Percentiles rank a stretch among this genome's conserved stretches.
These are phyloP conservation scores for Leptodermis oblonga DNA, from an alignment of 257 asterid species.

Conservation along the genomic window DNA sequence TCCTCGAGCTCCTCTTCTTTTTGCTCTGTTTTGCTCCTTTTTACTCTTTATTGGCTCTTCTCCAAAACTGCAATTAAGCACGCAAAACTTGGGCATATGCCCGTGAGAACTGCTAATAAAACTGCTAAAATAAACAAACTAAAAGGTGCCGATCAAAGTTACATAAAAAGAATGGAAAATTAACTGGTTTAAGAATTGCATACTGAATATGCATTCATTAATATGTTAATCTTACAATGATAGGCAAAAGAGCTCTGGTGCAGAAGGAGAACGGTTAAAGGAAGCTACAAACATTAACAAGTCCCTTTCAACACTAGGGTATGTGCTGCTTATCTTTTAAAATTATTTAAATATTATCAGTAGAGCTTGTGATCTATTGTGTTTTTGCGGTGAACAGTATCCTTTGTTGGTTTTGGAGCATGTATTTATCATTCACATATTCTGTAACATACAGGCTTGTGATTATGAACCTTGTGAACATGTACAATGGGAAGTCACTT, in stretches of 20 bases:
- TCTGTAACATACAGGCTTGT: slow-evolving; percentile 60
- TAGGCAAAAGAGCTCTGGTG: slow-evolving; percentile 99
- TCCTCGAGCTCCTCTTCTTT: no score
- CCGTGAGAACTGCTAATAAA: no score
- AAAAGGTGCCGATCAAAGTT: no score
- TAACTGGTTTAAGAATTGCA: background rate
- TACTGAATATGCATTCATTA: background rate
- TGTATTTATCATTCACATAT: background rate
- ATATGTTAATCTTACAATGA: slow-evolving; percentile 19
- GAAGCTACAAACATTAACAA: slow-evolving; percentile 98
- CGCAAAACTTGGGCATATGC: no score
- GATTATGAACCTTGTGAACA: slow-evolving; percentile 88
- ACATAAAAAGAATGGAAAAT: slow-evolving; percentile 11
- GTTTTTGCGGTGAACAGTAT: background rate
- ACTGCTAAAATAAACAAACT: no score
- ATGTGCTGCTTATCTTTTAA: slow-evolving; percentile 21
- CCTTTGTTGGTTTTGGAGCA: background rate
- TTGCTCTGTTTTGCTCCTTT: no score
- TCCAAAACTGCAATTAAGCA: no score
- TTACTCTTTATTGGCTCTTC: no score
- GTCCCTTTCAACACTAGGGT: slow-evolving; percentile 97
- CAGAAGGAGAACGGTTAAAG: slow-evolving; percentile 96
- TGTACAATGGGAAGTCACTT: slow-evolving; percentile 78
- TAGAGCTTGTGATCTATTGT: background rate
- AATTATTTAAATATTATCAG: background rate